phyloP scores from a whole-genome alignment of 352 stramenopile species.

The Phytophthora pluvialis region DNA sequence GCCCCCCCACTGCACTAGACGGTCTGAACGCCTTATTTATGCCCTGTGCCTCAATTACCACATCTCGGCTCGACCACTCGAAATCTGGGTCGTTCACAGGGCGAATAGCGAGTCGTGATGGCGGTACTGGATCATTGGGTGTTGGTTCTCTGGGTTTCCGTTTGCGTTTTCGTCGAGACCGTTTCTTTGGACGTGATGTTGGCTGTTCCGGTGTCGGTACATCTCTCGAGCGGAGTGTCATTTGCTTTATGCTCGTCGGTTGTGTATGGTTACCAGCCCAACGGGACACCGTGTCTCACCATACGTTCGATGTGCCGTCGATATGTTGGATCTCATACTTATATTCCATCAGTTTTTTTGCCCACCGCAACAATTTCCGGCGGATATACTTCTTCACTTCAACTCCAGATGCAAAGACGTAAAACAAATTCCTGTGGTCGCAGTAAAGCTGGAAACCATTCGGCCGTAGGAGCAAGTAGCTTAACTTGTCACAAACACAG shows the following conservation, averaged over 20 bases:
- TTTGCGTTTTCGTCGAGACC: background rate
- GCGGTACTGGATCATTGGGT: background rate
- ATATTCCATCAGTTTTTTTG: background rate
- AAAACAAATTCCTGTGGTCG: background rate
- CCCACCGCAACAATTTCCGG: background rate
- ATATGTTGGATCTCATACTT: background rate
- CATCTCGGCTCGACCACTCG: constrained; percentile 1
- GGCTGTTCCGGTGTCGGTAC: background rate
- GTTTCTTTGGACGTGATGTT: background rate
- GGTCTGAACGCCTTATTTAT: background rate
- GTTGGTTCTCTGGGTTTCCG: background rate
- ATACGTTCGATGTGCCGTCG: background rate
- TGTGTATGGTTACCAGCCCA: background rate
- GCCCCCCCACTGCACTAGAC: background rate
- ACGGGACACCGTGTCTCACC: background rate
- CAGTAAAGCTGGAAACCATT: background rate
- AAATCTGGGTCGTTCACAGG: constrained; percentile 5
- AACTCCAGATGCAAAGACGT: background rate
- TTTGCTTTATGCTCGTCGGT: background rate
- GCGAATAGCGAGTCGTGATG: background rate
- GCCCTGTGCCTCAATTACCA: background rate
- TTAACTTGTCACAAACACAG: background rate
- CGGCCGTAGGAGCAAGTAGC: background rate
- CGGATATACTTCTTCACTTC: background rate
- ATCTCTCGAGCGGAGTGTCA: background rate